A percentile compares a stretch with the other conserved stretches of the same genome.
Conservation (phyloP, 148 eudicot genomes). For the Spergularia bocconei region DNA sequence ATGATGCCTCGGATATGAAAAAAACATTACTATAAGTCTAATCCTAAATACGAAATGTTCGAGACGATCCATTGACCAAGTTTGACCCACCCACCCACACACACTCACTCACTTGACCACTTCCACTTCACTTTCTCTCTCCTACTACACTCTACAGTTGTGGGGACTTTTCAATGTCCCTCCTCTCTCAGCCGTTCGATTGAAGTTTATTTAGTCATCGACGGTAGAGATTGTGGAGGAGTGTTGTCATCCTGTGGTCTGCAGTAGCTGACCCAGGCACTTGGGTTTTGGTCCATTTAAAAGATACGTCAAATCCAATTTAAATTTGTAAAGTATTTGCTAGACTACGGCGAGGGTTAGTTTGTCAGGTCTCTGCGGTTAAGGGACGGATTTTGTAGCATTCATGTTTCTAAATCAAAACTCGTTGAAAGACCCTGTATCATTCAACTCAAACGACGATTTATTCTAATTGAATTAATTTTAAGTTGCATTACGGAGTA, state of each 20-base stretch:
- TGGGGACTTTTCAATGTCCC: constrained; percentile 8
- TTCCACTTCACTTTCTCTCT: neutral
- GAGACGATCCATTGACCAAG: too few relatives aligned
- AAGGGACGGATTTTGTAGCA: constrained; percentile 1
- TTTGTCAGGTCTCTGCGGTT: constrained; percentile 5
- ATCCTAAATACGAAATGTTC: too few relatives aligned
- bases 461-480: too few relatives aligned
- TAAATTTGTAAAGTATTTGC: constrained; percentile 8
- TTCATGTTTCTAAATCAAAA: too few relatives aligned
- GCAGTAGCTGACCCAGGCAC: neutral
- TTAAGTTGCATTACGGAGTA: too few relatives aligned
- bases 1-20: constrained; percentile 7
- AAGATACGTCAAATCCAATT: constrained; percentile 15
- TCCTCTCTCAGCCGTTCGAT: neutral
- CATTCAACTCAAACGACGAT: too few relatives aligned
- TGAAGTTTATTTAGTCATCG: neutral
- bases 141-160: neutral
- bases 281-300: neutral
- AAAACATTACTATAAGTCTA: neutral
- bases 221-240: constrained; percentile 9
- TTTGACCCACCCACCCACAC: constrained; percentile 15
- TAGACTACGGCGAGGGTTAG: constrained; percentile 6
- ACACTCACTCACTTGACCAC: too few relatives aligned
- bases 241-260: neutral
- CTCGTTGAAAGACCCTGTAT: too few relatives aligned